Percentiles rank a stretch among this genome's conserved stretches.
These are phyloP conservation scores for Phyllostachys edulis DNA, from an alignment of 176 grass and related monocot species.

Conservation along the genomic window DNA sequence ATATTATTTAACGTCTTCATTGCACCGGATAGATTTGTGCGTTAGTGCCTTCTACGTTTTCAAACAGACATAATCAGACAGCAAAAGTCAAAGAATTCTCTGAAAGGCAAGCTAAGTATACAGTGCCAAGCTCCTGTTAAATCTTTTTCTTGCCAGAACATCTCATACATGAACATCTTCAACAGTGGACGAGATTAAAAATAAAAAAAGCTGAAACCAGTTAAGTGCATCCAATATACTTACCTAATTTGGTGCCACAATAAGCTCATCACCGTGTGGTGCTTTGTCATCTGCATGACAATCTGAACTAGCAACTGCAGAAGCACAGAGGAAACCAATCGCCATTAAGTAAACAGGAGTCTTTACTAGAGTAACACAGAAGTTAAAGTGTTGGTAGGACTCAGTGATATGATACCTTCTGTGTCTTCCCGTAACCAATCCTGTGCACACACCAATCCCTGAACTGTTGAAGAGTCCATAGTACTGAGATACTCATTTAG, in stretches of 20 bases:
- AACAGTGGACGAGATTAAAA: background rate
- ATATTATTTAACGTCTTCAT: background rate
- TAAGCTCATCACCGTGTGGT: slow-evolving; percentile 26
- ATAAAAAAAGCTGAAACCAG: background rate
- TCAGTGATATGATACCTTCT: slow-evolving; percentile 62
- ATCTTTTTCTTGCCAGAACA: background rate
- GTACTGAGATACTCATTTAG: slow-evolving; percentile 93
- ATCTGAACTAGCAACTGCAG: slow-evolving; percentile 39
- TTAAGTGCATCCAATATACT: background rate
- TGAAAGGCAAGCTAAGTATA: background rate
- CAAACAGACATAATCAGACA: background rate
- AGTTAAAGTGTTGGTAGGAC: slow-evolving; percentile 10
- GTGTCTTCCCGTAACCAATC: slow-evolving; percentile 84
- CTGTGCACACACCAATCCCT: slow-evolving; percentile 88
- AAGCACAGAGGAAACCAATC: slow-evolving; percentile 28
- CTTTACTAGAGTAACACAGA: slow-evolving; percentile 8
- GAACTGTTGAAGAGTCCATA: slow-evolving; percentile 67
- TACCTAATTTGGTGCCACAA: slow-evolving; percentile 49
- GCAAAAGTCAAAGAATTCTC: background rate
- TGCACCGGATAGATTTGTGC: background rate
- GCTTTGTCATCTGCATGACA: slow-evolving; percentile 34
- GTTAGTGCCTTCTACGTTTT: background rate
- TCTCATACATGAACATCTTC: background rate
- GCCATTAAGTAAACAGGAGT: slow-evolving; percentile 4
- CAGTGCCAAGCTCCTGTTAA: background rate